phyloP scores from a whole-genome alignment of 2,329 filamentous ascomycete species.

The Cercospora brassicicola region DNA sequence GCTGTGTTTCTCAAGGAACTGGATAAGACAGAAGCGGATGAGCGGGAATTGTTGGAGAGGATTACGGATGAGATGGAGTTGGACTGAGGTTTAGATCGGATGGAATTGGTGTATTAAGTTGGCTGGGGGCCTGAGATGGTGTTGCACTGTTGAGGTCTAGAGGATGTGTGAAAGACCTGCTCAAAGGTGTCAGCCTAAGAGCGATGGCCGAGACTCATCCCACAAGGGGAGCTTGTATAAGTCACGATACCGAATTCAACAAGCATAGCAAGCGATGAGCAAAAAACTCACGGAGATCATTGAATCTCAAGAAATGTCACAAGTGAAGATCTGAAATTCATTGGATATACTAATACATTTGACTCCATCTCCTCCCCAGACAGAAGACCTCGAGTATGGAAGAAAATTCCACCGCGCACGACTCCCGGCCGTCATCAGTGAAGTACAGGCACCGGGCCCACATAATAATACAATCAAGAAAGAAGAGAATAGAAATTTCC shows the following conservation, averaged over 20 bases:
- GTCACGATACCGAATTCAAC: no score
- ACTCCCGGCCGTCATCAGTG: not conserved
- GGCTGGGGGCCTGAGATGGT: not conserved
- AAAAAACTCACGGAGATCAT: not conserved
- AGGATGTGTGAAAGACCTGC: no score
- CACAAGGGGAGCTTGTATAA: no score
- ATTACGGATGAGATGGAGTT: not conserved
- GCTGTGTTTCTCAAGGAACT: not conserved
- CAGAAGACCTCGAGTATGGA: not conserved
- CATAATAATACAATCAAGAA: not conserved
- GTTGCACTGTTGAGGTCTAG: not conserved
- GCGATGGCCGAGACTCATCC: no score
- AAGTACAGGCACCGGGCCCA: not conserved
- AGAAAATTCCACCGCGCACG: not conserved
- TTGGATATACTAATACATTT: not conserved
- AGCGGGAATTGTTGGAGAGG: not conserved
- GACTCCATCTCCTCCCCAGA: not conserved
- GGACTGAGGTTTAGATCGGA: not conserved
- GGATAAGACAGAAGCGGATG: not conserved
- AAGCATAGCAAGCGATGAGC: no score
- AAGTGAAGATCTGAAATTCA: not conserved
- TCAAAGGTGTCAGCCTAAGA: no score
- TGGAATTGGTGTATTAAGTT: not conserved
- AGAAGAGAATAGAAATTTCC: not conserved
- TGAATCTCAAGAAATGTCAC: not conserved